Base-by-base conservation (phyloP, 208 protist genomes). In the Vickermania ingenoplastis region DNA sequence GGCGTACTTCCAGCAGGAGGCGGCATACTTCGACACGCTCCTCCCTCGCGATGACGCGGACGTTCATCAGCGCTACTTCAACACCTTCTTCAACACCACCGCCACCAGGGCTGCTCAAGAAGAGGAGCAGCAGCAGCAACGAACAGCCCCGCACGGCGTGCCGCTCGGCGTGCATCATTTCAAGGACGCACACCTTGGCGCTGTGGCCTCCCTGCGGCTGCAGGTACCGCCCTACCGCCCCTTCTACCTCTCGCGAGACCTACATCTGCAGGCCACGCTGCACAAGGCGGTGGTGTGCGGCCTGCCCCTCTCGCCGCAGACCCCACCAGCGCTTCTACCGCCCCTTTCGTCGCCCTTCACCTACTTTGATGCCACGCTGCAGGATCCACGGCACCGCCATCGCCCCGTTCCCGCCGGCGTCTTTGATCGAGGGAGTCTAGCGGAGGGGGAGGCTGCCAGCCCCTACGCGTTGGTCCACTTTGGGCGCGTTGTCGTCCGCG, bases 271-370 rank as follows among this genome's bases (percentile, higher is more conserved):
- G 58, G 82, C 80, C 0, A 77, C 76, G 23, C 69, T 94, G 45
- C 82, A 91, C 73, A 94, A 94, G 63, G 82, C 90, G 50, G 70
- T 89, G 0, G 54, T 94, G n/a, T 94, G 87, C 57, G 87, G 87
- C 13, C 79, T 77, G 1, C 17, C 66, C 11, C 61, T 91, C 25
- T 57, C 21, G n/a, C n/a, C 11, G 23, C 11, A 54, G 7, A 54
- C 50, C 11, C 36, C 36, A 45, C 11, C 36, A 45, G 17, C 11
- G 7, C 36, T 45, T 45, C 36, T 45, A n/a, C 36, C 36, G 7
- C 36, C 36, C 17, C 11, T 17, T 17, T 7, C 36, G 17, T 17
- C 17, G 36, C 7, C 11, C 36, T 45, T 45, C 17, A n/a, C 36
- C 36, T 45, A n/a, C 36, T 17, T 7, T 17, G 36, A 45, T 17